These are phyloP conservation scores for Tetracladium marchalianum DNA, from an alignment of 495 filamentous ascomycete species.

Conservation along the genomic window DNA sequence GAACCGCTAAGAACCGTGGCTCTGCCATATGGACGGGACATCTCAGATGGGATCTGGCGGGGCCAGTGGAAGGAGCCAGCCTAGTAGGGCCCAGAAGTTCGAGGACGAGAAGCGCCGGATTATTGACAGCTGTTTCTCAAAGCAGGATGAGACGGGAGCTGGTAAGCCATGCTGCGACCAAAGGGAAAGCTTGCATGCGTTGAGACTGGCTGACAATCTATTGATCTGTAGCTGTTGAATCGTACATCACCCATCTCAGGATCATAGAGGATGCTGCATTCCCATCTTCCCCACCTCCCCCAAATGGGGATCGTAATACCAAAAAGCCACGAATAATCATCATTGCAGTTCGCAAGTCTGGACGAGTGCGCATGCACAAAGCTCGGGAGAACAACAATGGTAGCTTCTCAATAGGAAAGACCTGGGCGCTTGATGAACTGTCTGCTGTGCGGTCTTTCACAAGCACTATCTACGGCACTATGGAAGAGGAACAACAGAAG, in stretches of 20 bases:
- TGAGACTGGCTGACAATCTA: constrained; percentile 9
- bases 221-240: constrained; percentile 60
- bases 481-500: constrained; percentile 54
- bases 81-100: constrained; percentile 76
- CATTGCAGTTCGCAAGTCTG: constrained; percentile 82
- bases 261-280: constrained; percentile 76
- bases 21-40: constrained; percentile 22
- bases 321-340: constrained; percentile 90
- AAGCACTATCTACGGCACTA: constrained; percentile 39
- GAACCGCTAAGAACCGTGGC: constrained; percentile 15
- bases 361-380: constrained; percentile 91
- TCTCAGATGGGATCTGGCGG: constrained; percentile 19
- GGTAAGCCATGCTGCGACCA: constrained; percentile 39
- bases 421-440: constrained; percentile 89
- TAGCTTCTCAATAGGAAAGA: constrained; percentile 94
- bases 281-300: constrained; percentile 80
- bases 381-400: constrained; percentile 90
- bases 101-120: constrained; percentile 94
- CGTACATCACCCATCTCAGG: constrained; percentile 93
- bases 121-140: constrained; percentile 82
- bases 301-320: constrained; percentile 51
- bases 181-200: constrained; percentile 5
- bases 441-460: constrained; percentile 68
- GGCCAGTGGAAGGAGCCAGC: constrained; percentile 17
- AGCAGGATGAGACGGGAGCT: constrained; percentile 72